Base-by-base conservation (phyloP, 768 basidiomycete species). In the Kwoniella shandongensis region DNA sequence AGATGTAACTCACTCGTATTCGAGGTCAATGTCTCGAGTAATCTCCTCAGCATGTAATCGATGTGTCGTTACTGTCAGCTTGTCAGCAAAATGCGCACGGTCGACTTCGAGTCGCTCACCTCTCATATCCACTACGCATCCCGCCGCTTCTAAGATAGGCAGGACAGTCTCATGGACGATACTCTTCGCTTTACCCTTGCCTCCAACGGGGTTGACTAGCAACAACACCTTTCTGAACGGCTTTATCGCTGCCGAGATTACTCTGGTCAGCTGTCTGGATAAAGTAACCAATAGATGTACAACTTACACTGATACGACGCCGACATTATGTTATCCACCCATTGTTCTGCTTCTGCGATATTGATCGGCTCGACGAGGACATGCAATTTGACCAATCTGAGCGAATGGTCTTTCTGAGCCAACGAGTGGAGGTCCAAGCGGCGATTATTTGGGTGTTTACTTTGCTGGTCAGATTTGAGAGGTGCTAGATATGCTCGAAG, bases 151-250 rank as follows among this genome's bases (percentile, higher is more conserved):
- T 4, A 76, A 45, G 11, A 77, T 66, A 10, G 76, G 76, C 41
- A 74, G 25, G 5, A 74, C 73, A 0, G 59, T 57, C n/a, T 67
- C 55, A 23, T 67, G 65, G 17, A 73, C 68, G 1, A 72, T 61
- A 6, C 47, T 54, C 36, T 54, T 63, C 3, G 69, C 67, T 46
- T 76, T 76, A 1, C 75, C 75, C 42, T 76, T 77, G 0, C 76
- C 76, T 45, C 76, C 75, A 5, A 76, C 63, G 22, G 76, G 76
- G 51, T 77, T 77, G 52, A 76, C 69, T 2, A 77, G 48, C 0
- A 77, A 36, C 23, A 74, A 47, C 3, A 76, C 61, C 47, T 59
- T 50, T 38, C 72, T 53, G 22, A 48, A 54, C n/a, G 64, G 71
- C 36, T 70, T 57, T 13, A 60, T 56, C 12, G 54, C 69, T 75